phyloP scores from a whole-genome alignment of 495 filamentous ascomycete genomes.

The Penicillium samsonianum region DNA sequence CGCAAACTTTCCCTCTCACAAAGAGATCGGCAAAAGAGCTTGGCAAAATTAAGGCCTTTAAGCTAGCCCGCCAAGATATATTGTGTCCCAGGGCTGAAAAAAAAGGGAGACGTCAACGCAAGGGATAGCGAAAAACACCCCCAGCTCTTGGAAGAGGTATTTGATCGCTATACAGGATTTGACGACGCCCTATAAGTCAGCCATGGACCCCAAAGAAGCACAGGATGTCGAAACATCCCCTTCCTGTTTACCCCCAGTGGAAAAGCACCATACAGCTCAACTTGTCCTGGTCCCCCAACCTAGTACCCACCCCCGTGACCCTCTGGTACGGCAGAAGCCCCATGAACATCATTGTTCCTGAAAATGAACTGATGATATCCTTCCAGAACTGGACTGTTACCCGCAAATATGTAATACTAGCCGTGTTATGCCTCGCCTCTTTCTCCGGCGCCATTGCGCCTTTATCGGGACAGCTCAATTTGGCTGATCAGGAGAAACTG shows the following conservation, averaged over 20 bases:
- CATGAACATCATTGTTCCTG: not conserved
- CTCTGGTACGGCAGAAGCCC: slow-evolving; percentile 32
- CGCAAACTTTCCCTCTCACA: not conserved
- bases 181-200: not conserved
- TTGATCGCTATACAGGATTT: not conserved
- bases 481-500: slow-evolving; percentile 30
- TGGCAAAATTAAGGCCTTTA: not conserved
- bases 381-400: slow-evolving; percentile 45
- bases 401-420: slow-evolving; percentile 44
- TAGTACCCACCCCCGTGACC: slow-evolving; percentile 47
- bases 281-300: slow-evolving; percentile 52
- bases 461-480: slow-evolving; percentile 37
- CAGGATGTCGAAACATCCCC: slow-evolving; percentile 15
- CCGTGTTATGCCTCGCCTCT: slow-evolving; percentile 34
- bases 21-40: slow-evolving; percentile 11
- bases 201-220: slow-evolving; percentile 4
- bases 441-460: slow-evolving; percentile 36
- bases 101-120: not conserved
- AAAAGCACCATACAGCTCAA: slow-evolving; percentile 15
- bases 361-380: not conserved
- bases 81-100: not conserved
- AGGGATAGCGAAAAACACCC: not conserved
- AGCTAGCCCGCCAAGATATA: slow-evolving; percentile 5
- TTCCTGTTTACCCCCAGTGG: slow-evolving; percentile 25
- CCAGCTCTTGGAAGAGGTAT: not conserved